These are phyloP conservation scores for Sclerotinia spermophila DNA, from an alignment of 2,329 filamentous ascomycete species.

Conservation along the genomic window DNA sequence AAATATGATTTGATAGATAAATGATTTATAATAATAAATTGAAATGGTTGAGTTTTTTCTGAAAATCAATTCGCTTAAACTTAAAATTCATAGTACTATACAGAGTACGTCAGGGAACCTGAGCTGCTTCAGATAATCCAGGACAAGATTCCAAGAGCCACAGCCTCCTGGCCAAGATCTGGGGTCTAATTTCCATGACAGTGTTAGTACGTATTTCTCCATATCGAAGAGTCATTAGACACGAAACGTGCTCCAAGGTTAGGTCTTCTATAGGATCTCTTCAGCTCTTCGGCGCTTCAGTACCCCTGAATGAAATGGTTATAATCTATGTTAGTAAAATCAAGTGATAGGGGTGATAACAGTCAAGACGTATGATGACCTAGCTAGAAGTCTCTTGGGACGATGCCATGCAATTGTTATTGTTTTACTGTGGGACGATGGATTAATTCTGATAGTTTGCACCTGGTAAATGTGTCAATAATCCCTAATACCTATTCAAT, in stretches of 20 bases:
- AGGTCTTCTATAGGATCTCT: background rate
- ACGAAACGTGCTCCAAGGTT: conserved; percentile 12
- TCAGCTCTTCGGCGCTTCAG: background rate
- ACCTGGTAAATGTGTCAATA: background rate
- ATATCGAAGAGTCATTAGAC: background rate
- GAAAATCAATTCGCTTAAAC: too few relatives aligned
- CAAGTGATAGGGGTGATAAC: background rate
- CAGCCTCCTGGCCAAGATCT: conserved; percentile 9
- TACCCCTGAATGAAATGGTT: background rate
- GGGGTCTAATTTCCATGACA: background rate
- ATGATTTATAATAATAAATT: too few relatives aligned
- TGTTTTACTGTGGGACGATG: background rate
- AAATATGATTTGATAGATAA: too few relatives aligned
- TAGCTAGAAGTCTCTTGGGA: background rate
- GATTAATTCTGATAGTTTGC: background rate
- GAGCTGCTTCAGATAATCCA: background rate
- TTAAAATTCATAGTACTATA: too few relatives aligned
- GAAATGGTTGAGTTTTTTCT: too few relatives aligned
- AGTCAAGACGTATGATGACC: background rate
- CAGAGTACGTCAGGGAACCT: background rate
- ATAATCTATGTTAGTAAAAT: background rate
- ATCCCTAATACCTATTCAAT: background rate
- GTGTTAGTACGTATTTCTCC: conserved; percentile 11
- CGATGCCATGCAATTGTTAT: background rate
- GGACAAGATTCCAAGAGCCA: conserved; percentile 3